Percentiles rank a stretch among this genome's conserved stretches.
phyloP scores from a whole-genome alignment of 2,329 filamentous ascomycete species.

The Emmonsia crescens region DNA sequence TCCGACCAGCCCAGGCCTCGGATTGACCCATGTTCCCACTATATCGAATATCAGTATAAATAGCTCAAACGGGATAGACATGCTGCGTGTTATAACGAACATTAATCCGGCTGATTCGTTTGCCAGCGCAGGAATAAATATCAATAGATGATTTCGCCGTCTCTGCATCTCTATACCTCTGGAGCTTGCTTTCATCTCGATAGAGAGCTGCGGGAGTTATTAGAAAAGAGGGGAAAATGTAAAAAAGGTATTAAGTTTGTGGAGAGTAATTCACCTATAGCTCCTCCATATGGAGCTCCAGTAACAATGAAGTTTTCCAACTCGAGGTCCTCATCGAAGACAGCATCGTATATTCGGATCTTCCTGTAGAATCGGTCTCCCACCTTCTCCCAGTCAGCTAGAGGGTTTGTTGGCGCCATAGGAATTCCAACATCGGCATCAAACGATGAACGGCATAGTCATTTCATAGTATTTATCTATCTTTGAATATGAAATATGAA shows the following conservation, averaged over 20 bases:
- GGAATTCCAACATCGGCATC: slow-evolving; percentile 3
- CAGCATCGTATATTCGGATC: slow-evolving; percentile 78
- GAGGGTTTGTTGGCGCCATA: slow-evolving; percentile 50
- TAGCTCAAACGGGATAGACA: neutral
- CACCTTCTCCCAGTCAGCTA: slow-evolving; percentile 87
- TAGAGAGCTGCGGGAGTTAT: slow-evolving; percentile 54
- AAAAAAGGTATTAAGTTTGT: neutral
- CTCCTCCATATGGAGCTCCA: slow-evolving; percentile 86
- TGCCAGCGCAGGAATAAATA: slow-evolving; percentile 86
- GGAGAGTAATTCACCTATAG: slow-evolving; percentile 58
- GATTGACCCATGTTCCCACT: slow-evolving; percentile 84
- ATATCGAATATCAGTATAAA: slow-evolving; percentile 10
- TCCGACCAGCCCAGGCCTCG: slow-evolving; percentile 92
- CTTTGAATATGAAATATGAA: neutral
- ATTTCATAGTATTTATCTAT: neutral
- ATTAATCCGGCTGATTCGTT: slow-evolving; percentile 68
- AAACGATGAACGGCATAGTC: neutral
- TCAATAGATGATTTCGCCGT: slow-evolving; percentile 76
- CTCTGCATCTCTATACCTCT: slow-evolving; percentile 62
- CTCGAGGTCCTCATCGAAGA: slow-evolving; percentile 89
- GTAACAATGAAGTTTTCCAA: slow-evolving; percentile 88
- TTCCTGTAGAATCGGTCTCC: slow-evolving; percentile 94
- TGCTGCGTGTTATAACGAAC: slow-evolving; percentile 26
- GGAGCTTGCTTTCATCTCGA: slow-evolving; percentile 76
- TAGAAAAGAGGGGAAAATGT: neutral